Conservation (phyloP, 306 rosid genomes). For the Cucumis cinereus region DNA sequence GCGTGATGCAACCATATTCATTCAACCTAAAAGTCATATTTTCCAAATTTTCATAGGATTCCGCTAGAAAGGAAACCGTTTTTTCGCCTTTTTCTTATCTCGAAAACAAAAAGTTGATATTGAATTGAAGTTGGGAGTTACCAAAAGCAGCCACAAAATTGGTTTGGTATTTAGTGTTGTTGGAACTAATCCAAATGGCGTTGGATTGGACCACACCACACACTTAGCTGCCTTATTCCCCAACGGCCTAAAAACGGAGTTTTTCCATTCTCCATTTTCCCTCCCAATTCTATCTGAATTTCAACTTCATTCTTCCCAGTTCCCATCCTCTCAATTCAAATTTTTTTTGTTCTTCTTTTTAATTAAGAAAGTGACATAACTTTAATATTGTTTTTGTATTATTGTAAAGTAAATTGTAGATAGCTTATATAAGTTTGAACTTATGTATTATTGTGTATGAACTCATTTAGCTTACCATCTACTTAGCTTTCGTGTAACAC, state of each 20-base stretch:
- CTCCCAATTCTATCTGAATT: slow-evolving; percentile 3
- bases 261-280: not conserved
- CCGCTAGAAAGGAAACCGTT: not conserved
- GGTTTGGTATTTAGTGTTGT: not conserved
- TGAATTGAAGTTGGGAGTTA: not conserved
- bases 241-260: slow-evolving; percentile 5
- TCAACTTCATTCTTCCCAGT: not conserved
- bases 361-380: not conserved
- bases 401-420: not conserved
- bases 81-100: not conserved
- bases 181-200: not conserved
- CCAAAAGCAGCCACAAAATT: not conserved
- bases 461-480: no score
- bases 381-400: not conserved
- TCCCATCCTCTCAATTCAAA: not conserved
- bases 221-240: not conserved
- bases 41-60: not conserved
- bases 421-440: no score
- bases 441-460: no score
- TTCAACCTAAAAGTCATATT: no score
- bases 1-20: no score
- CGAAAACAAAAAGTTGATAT: not conserved
- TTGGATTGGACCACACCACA: slow-evolving; percentile 1
- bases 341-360: not conserved
- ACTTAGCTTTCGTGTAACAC: no score